These are phyloP conservation scores for Naganishia kalamii DNA, from an alignment of 768 basidiomycete genomes.

Conservation along the genomic window DNA sequence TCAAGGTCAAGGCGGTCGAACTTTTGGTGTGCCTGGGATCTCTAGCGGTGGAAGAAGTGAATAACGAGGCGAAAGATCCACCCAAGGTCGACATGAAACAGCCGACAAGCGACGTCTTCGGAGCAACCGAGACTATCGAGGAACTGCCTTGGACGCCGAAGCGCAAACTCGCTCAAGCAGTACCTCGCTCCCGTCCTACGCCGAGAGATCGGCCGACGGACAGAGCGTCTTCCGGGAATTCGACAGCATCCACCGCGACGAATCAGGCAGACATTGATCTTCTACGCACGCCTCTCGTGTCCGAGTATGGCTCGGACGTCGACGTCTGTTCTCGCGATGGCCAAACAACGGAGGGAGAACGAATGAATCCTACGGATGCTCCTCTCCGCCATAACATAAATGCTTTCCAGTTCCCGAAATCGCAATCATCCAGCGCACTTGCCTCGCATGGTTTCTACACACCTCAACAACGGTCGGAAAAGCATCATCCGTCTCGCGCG, in stretches of 20 bases:
- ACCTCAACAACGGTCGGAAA: slow-evolving; percentile 3
- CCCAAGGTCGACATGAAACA: neutral
- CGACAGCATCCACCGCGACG: neutral
- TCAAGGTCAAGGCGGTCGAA: slow-evolving; percentile 7
- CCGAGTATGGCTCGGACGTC: neutral
- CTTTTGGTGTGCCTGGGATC: neutral
- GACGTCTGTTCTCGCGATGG: neutral
- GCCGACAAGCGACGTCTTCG: slow-evolving; percentile 10
- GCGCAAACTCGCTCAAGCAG: no score
- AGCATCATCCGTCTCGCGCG: neutral
- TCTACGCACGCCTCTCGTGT: neutral
- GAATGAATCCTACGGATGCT: neutral
- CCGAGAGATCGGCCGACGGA: neutral
- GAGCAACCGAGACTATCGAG: neutral
- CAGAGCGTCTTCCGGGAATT: slow-evolving; percentile 1
- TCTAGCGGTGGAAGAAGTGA: neutral
- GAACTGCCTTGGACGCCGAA: neutral
- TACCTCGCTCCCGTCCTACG: neutral
- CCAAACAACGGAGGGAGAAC: neutral
- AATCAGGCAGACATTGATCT: slow-evolving; percentile 10
- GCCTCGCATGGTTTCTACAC: slow-evolving; percentile 2
- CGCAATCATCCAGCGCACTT: neutral
- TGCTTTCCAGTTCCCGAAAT: slow-evolving; percentile 1
- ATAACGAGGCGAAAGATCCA: neutral
- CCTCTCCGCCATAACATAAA: neutral